Conservation (phyloP, 352 stramenopile genomes). For the Pythium dissimile region DNA sequence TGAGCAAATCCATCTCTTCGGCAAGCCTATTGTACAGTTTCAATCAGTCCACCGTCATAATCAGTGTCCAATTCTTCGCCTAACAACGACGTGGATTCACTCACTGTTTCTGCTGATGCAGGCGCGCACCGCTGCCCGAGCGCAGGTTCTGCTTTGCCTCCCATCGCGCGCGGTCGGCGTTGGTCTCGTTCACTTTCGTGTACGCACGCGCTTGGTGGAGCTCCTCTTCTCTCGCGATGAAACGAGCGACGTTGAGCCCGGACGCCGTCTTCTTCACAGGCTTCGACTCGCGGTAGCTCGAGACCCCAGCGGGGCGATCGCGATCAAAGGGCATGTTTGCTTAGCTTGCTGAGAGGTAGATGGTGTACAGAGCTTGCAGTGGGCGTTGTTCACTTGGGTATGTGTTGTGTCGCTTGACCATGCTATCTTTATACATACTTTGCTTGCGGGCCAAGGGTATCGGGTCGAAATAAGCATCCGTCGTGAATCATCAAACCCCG, state of each 20-base stretch:
- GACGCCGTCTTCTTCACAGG: slow-evolving; percentile 38
- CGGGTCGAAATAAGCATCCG: too few species aligned
- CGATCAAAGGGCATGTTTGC: slow-evolving; percentile 49
- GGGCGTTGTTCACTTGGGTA: too few species aligned
- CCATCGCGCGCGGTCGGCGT: slow-evolving; percentile 54
- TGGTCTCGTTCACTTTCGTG: slow-evolving; percentile 44
- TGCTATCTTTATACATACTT: too few species aligned
- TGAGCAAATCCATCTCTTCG: slow-evolving; percentile 75
- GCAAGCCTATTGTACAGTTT: slow-evolving; percentile 51
- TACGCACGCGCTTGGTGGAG: slow-evolving; percentile 61
- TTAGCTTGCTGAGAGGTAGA: too few species aligned
- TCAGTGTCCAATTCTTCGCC: too few species aligned
- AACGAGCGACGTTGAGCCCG: slow-evolving; percentile 64
- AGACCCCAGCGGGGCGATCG: slow-evolving; percentile 46
- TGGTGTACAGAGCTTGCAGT: too few species aligned
- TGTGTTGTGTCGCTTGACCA: too few species aligned
- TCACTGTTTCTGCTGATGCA: slow-evolving; percentile 56
- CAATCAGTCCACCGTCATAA: too few species aligned
- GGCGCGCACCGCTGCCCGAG: slow-evolving; percentile 40
- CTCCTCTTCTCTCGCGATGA: slow-evolving; percentile 75
- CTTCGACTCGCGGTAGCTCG: slow-evolving; percentile 25
- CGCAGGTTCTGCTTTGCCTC: slow-evolving; percentile 75
- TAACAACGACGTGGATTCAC: background rate
- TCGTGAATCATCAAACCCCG: too few species aligned
- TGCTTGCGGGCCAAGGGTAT: too few species aligned